These are phyloP conservation scores for Dryas octopetala DNA, from an alignment of 306 rosid genomes.

Conservation along the genomic window DNA sequence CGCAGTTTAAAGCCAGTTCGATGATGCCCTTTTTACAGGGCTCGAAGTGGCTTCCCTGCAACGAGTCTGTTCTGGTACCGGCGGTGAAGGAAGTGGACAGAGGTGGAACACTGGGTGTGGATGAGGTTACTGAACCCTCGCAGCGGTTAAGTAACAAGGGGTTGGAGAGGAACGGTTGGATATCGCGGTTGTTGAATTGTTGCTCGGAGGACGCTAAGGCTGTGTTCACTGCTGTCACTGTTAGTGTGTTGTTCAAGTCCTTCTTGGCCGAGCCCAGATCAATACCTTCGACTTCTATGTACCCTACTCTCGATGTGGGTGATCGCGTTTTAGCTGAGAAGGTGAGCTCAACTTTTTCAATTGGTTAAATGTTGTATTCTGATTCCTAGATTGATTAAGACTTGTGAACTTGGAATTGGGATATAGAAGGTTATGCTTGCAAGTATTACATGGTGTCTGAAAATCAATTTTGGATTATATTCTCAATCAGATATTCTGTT, in stretches of 20 bases:
- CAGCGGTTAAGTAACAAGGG: conserved; percentile 18
- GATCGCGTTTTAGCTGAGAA: conserved; percentile 93
- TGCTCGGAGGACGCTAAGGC: conserved; percentile 87
- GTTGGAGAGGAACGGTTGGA: conserved; percentile 55
- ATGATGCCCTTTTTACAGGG: conserved; percentile 66
- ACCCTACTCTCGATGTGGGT: conserved; percentile 84
- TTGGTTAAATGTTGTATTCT: neutral
- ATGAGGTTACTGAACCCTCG: conserved; percentile 4
- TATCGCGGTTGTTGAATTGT: conserved; percentile 51
- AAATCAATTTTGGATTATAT: neutral
- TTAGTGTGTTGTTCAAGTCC: conserved; percentile 65
- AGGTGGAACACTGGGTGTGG: conserved; percentile 44
- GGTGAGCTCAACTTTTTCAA: conserved; percentile 40
- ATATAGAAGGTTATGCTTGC: neutral
- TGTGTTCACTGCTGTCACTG: conserved; percentile 71
- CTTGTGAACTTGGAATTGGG: neutral
- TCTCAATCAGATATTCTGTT: neutral
- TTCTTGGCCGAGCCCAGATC: conserved; percentile 90
- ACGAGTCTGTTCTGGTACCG: conserved; percentile 49
- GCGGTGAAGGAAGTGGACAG: conserved; percentile 52
- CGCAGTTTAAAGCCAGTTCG: conserved; percentile 57
- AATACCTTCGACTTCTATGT: conserved; percentile 91
- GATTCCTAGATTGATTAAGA: neutral
- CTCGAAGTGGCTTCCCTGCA: conserved; percentile 74
- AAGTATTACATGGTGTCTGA: neutral